These are phyloP conservation scores for Colletotrichum sp. DNA, from an alignment of 2,329 filamentous ascomycete genomes.

Conservation along the genomic window DNA sequence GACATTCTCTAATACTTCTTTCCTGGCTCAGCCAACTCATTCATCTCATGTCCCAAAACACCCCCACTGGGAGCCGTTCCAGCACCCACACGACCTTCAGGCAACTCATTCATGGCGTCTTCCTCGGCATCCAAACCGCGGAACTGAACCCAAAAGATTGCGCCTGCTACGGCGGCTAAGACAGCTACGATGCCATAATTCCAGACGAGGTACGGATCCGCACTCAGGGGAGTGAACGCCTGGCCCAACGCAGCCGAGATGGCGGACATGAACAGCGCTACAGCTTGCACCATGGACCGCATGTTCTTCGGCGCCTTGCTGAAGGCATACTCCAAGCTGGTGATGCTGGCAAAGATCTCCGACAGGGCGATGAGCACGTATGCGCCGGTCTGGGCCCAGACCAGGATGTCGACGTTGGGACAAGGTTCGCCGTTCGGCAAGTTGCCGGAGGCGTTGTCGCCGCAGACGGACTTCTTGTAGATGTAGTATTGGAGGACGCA, in stretches of 20 bases:
- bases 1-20: background rate
- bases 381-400: conserved; percentile 62
- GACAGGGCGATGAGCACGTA: conserved; percentile 55
- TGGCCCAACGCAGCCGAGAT: conserved; percentile 73
- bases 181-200: conserved; percentile 74
- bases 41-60: background rate
- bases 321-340: conserved; percentile 75
- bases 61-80: background rate
- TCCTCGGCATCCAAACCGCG: conserved; percentile 66
- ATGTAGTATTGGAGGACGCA: conserved; percentile 63
- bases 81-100: conserved; percentile 30
- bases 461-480: conserved; percentile 68
- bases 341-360: conserved; percentile 56
- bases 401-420: conserved; percentile 60
- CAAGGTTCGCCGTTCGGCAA: conserved; percentile 32
- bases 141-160: conserved; percentile 74
- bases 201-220: conserved; percentile 73
- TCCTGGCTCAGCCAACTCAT: background rate
- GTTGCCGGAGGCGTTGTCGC: conserved; percentile 40
- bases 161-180: conserved; percentile 65
- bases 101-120: conserved; percentile 68
- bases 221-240: conserved; percentile 46
- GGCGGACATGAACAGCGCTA: conserved; percentile 73
- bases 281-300: conserved; percentile 72
- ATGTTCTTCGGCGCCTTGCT: conserved; percentile 80